Percentiles rank a stretch among this genome's conserved stretches.
Conservation (phyloP, 768 basidiomycete species). For the Gloeopeniophorella convolvens region DNA sequence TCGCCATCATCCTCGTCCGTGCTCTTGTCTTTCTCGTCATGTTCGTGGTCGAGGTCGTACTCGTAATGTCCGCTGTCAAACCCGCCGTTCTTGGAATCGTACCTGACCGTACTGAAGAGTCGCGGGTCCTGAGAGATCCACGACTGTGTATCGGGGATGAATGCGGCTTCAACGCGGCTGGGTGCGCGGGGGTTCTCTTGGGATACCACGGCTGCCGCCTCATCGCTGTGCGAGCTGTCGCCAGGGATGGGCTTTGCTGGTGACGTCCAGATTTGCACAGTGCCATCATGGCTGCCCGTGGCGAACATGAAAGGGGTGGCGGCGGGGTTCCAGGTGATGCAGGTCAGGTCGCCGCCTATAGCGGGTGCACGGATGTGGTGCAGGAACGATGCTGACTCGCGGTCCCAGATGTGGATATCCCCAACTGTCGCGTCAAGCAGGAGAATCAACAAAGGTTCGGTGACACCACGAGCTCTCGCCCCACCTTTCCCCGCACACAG, state of each 20-base stretch:
- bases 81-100: too few species aligned
- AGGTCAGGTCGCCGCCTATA: constrained; percentile 59
- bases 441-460: constrained; percentile 1
- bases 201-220: too few species aligned
- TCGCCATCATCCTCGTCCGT: neutral
- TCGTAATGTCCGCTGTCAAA: too few species aligned
- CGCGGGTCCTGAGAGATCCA: too few species aligned
- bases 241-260: too few species aligned
- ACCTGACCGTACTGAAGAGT: too few species aligned
- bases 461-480: constrained; percentile 6
- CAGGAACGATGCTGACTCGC: constrained; percentile 63
- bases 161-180: too few species aligned
- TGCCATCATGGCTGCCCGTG: constrained; percentile 71
- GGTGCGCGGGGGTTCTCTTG: too few species aligned
- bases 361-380: constrained; percentile 61
- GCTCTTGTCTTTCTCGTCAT: too few species aligned
- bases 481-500: constrained; percentile 69
- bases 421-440: constrained; percentile 41
- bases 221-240: too few species aligned
- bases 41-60: too few species aligned
- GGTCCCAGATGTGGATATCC: constrained; percentile 81
- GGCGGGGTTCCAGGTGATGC: constrained; percentile 71
- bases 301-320: constrained; percentile 61
- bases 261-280: constrained; percentile 64
- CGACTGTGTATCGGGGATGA: too few species aligned